Conservation (phyloP, 306 rosid genomes). For the Elaeagnus macrophylla region DNA sequence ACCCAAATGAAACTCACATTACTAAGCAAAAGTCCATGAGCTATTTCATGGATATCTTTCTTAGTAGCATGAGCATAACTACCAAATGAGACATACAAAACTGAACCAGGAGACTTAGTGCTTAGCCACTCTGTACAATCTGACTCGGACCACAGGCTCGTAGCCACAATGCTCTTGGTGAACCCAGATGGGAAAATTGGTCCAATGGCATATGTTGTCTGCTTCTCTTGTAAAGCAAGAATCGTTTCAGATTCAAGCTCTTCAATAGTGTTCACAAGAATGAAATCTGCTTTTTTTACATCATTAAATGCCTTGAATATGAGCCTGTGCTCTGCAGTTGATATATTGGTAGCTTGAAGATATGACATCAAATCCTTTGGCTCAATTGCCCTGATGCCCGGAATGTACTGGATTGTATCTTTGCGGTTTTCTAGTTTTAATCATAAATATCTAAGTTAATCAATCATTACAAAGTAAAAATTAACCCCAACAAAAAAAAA, state of each 20-base stretch:
- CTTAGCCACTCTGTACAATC: slow-evolving; percentile 9
- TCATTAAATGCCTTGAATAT: slow-evolving; percentile 15
- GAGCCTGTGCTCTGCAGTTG: slow-evolving; percentile 1
- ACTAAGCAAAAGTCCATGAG: slow-evolving; percentile 9
- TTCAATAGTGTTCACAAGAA: slow-evolving; percentile 15
- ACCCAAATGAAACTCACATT: slow-evolving; percentile 3
- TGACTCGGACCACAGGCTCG: slow-evolving; percentile 16
- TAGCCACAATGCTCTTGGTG: slow-evolving; percentile 12
- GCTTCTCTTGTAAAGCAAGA: slow-evolving; percentile 18
- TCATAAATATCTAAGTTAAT: not conserved
- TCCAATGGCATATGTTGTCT: slow-evolving; percentile 14
- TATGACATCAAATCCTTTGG: slow-evolving; percentile 18
- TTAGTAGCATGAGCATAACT: slow-evolving; percentile 14
- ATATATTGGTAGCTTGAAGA: slow-evolving; percentile 11
- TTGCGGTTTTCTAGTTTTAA: slow-evolving; percentile 2
- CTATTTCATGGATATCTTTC: slow-evolving; percentile 11
- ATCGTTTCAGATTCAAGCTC: slow-evolving; percentile 24
- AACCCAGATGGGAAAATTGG: slow-evolving; percentile 10
- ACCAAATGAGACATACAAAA: slow-evolving; percentile 10
- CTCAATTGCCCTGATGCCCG: slow-evolving; percentile 17
- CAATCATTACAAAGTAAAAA: not conserved
- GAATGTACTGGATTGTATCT: slow-evolving; percentile 18
- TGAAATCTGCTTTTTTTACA: slow-evolving; percentile 14
- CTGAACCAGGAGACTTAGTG: slow-evolving; percentile 5
- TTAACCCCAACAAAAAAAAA: not conserved